These are phyloP conservation scores for Aspergillus spinulosporus DNA, from an alignment of 2,329 filamentous ascomycete genomes.

Conservation along the genomic window DNA sequence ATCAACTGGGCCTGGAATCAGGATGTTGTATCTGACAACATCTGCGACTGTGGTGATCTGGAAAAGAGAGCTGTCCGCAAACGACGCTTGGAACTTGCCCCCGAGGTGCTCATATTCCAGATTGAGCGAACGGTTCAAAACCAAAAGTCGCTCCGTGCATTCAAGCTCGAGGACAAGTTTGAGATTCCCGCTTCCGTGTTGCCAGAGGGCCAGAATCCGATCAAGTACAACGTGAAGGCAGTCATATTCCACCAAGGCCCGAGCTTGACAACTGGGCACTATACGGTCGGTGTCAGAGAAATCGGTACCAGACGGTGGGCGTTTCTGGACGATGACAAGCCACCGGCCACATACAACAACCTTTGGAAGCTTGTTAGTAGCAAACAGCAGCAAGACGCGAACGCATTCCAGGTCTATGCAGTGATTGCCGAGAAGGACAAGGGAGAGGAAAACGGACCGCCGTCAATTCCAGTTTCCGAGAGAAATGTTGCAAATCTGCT, in stretches of 20 bases:
- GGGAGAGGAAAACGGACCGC: not conserved
- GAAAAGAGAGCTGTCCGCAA: not conserved
- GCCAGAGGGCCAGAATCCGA: not conserved
- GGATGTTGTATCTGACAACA: no score
- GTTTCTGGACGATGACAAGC: not conserved
- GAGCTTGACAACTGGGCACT: not conserved
- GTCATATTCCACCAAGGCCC: not conserved
- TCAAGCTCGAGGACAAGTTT: not conserved
- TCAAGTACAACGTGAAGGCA: not conserved
- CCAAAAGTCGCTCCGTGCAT: not conserved
- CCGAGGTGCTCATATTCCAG: not conserved
- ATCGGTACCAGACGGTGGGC: not conserved
- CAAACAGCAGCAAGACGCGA: not conserved
- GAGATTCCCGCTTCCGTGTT: not conserved
- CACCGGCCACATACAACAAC: not conserved
- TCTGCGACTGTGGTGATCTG: no score
- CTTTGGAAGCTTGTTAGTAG: not conserved
- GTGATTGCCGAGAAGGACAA: not conserved
- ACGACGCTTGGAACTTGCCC: not conserved
- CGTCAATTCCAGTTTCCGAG: not conserved
- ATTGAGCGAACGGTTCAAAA: not conserved
- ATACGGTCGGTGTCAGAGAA: not conserved
- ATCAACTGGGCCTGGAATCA: not conserved
- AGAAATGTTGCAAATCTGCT: not conserved
- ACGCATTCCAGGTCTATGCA: not conserved